Base-by-base conservation (phyloP, 2,329 filamentous ascomycete genomes). In the Aspergillus sp. region DNA sequence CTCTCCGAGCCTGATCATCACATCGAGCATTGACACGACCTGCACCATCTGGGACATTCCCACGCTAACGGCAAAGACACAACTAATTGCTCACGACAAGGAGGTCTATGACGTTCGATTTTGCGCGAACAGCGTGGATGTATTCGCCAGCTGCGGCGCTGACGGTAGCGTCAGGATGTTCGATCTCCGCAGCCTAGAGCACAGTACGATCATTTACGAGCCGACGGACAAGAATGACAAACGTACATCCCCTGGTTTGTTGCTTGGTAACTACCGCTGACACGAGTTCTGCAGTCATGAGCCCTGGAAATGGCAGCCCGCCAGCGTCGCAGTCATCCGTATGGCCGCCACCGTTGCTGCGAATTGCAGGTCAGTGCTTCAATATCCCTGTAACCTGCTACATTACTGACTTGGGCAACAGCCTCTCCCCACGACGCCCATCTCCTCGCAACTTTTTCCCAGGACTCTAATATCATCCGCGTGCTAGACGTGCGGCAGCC, bases 1-100 rank as follows among this genome's bases (percentile, higher is more conserved):
- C 32, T 94, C 86, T 15, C 91, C 91, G 1, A 95, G 89, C 57
- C 69, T 98, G 33, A 98, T 98, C 54, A 98, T 98, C 52, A 98
- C 91, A 1, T 95, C 88, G 3, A 96, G 88, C 58, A 98, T 98
- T 52, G 91, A 98, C 55, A 98, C 91, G 1, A 98, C 91, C 4
- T 98, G 91, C 64, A 98, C 91, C 4, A 98, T 98, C 45, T 98
- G 91, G 91, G 91, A 98, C 58, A 98, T 98, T 35, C 91, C 91
- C 3, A 95, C 91, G 1, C 69, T 98, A 41, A 98, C 91, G 1
- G 91, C 91, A 32, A 98, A 98, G 65, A 98, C 91, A 2, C 91
- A 98, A 58, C 69, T 98, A 28, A 98, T 98, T 61, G 91, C 91
- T 13, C 91, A 98, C 58, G 91, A 98, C 64, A 96, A 96, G 61